phyloP scores from a whole-genome alignment of 2,329 filamentous ascomycete genomes.

The Conoideocrella luteorostrata region DNA sequence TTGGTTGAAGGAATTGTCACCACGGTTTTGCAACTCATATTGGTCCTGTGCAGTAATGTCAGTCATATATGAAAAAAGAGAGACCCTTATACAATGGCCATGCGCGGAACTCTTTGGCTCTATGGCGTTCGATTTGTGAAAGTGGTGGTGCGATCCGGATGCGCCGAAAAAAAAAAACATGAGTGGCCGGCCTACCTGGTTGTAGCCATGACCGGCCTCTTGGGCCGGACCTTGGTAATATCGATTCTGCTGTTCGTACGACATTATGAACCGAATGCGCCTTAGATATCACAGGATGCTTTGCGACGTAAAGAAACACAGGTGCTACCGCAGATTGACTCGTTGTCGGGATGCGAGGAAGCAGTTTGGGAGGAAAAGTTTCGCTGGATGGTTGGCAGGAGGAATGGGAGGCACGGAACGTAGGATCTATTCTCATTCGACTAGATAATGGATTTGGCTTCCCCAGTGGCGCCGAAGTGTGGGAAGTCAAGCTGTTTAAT shows the following conservation, averaged over 20 bases:
- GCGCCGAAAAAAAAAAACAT: too few species aligned
- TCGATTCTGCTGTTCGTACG: conserved; percentile 18
- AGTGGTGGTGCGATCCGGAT: background rate
- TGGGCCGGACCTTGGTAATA: conserved; percentile 16
- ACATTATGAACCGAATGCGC: conserved; percentile 15
- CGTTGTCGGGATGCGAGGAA: background rate
- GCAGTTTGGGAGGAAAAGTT: conserved; percentile 9
- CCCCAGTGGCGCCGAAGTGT: background rate
- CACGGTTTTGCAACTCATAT: conserved; percentile 52
- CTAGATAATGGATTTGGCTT: background rate
- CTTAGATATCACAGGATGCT: background rate
- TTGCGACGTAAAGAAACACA: background rate
- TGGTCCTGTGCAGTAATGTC: conserved; percentile 26
- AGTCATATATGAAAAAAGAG: background rate
- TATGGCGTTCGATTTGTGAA: too few species aligned
- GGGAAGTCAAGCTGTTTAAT: background rate
- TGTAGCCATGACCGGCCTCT: conserved; percentile 12
- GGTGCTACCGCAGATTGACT: conserved; percentile 4
- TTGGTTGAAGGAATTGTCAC: conserved; percentile 18
- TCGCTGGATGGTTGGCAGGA: background rate
- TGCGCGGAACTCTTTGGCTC: too few species aligned
- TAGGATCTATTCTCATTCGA: too few species aligned
- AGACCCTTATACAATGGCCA: too few species aligned
- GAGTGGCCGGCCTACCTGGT: conserved; percentile 12
- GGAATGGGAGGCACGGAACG: background rate